These are phyloP conservation scores for Toxicodendron radicans DNA, from an alignment of 345 rosid species.

Conservation along the genomic window DNA sequence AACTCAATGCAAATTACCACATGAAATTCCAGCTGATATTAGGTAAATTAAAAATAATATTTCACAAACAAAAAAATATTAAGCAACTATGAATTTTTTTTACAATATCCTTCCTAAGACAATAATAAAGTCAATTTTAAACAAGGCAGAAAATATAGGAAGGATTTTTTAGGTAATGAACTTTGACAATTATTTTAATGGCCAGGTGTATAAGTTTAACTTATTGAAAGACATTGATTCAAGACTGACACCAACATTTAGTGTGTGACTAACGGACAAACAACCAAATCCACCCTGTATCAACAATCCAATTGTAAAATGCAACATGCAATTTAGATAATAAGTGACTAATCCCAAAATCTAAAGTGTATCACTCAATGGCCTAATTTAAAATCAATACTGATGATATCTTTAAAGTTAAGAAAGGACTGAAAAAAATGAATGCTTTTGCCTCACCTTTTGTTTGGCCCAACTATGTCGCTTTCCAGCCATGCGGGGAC, in stretches of 20 bases:
- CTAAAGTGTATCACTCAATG: not conserved
- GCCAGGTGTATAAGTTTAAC: not conserved
- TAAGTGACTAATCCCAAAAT: not conserved
- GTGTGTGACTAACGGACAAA: not conserved
- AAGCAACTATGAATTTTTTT: not conserved
- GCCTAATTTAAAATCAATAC: not conserved
- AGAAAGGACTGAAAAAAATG: slow-evolving; percentile 15
- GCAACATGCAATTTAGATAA: not conserved
- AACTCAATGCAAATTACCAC: slow-evolving; percentile 1
- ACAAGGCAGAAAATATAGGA: not conserved
- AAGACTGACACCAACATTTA: not conserved
- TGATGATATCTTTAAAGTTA: not conserved
- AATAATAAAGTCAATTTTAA: not conserved
- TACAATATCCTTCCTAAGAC: not conserved
- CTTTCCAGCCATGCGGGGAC: slow-evolving; percentile 94
- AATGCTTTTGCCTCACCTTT: slow-evolving; percentile 47
- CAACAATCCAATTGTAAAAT: not conserved
- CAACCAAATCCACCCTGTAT: not conserved
- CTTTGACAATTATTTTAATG: not conserved
- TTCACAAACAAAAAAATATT: not conserved
- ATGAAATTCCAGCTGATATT: not conserved
- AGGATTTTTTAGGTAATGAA: not conserved
- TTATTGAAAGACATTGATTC: no score
- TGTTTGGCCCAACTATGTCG: slow-evolving; percentile 89
- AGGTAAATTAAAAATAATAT: not conserved